Evolutionary conservation across 1,139 yeast genomes (phyloP).

Genomic region (Taphrina pruni): DNA sequence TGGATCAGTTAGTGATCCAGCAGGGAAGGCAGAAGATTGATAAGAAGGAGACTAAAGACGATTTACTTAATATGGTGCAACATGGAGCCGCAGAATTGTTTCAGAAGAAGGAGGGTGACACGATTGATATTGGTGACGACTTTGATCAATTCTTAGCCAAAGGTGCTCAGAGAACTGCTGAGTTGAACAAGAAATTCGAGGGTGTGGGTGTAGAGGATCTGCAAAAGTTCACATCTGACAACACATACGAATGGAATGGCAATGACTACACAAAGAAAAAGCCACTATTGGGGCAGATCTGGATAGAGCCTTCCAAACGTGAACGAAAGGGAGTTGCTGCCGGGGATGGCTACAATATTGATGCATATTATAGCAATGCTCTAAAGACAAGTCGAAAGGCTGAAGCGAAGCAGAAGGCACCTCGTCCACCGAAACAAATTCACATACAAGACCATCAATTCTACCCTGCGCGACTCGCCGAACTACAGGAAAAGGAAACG

Average conservation of each 20-base stretch:
- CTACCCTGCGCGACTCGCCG: slow-evolving; percentile 69
- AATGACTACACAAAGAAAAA: slow-evolving; percentile 79
- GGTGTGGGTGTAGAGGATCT: slow-evolving; percentile 88
- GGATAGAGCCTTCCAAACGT: slow-evolving; percentile 90
- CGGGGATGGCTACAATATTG: slow-evolving; percentile 84
- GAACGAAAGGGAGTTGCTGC: slow-evolving; percentile 63
- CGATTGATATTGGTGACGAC: slow-evolving; percentile 63
- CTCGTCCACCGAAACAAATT: slow-evolving; percentile 56
- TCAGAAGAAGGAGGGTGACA: slow-evolving; percentile 52
- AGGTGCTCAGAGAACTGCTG: slow-evolving; percentile 82
- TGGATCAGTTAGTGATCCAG: slow-evolving; percentile 94
- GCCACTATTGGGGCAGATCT: slow-evolving; percentile 56
- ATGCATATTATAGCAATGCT: slow-evolving; percentile 84
- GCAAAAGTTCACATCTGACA: slow-evolving; percentile 86
- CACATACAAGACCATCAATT: slow-evolving; percentile 81
- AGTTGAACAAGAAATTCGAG: slow-evolving; percentile 77
- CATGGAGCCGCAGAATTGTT: slow-evolving; percentile 94
- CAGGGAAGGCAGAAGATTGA: slow-evolving; percentile 71
- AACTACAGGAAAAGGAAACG: slow-evolving; percentile 77
- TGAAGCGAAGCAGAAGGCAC: slow-evolving; percentile 54
- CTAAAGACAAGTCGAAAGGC: slow-evolving; percentile 54
- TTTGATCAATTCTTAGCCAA: slow-evolving; percentile 76
- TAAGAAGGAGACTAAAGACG: slow-evolving; percentile 75
- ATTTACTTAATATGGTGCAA: slow-evolving; percentile 90
- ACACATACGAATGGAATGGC: slow-evolving; percentile 98